phyloP scores from a whole-genome alignment of 208 protist species.

The Crithidia fasciculata region DNA sequence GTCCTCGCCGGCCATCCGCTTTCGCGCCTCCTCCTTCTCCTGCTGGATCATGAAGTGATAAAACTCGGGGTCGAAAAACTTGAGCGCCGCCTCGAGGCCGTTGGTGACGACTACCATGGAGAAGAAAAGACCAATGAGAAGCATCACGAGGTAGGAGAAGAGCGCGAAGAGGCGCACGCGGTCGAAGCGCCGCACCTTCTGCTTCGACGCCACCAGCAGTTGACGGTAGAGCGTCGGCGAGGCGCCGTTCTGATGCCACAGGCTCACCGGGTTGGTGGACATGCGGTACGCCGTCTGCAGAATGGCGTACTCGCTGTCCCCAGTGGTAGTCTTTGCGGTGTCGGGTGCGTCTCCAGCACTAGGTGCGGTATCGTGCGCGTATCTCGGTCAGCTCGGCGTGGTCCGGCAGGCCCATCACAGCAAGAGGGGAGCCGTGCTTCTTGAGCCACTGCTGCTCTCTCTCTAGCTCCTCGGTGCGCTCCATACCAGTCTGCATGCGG shows the following conservation, averaged over 20 bases:
- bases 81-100: slow-evolving; percentile 57
- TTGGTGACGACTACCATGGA: slow-evolving; percentile 58
- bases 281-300: slow-evolving; percentile 80
- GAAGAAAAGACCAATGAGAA: slow-evolving; percentile 54
- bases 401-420: slow-evolving; percentile 82
- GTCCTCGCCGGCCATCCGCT: slow-evolving; percentile 46
- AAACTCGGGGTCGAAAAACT: slow-evolving; percentile 81
- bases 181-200: slow-evolving; percentile 32
- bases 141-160: slow-evolving; percentile 67
- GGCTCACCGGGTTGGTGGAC: slow-evolving; percentile 61
- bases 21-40: slow-evolving; percentile 67
- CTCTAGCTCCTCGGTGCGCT: slow-evolving; percentile 63
- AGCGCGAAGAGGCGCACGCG: slow-evolving; percentile 64
- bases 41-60: slow-evolving; percentile 79
- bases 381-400: slow-evolving; percentile 75
- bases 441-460: slow-evolving; percentile 73
- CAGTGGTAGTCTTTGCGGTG: slow-evolving; percentile 39
- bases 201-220: slow-evolving; percentile 36
- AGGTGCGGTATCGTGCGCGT: slow-evolving; percentile 74
- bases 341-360: slow-evolving; percentile 80
- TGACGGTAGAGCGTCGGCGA: slow-evolving; percentile 63
- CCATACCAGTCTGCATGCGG: slow-evolving; percentile 65
- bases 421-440: slow-evolving; percentile 77
- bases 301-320: slow-evolving; percentile 55
- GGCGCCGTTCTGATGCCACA: slow-evolving; percentile 83